Percentiles rank a stretch among this genome's conserved stretches.
Evolutionary conservation across 2,329 filamentous ascomycete species (phyloP).

Genomic region (Xylariaceae sp.): DNA sequence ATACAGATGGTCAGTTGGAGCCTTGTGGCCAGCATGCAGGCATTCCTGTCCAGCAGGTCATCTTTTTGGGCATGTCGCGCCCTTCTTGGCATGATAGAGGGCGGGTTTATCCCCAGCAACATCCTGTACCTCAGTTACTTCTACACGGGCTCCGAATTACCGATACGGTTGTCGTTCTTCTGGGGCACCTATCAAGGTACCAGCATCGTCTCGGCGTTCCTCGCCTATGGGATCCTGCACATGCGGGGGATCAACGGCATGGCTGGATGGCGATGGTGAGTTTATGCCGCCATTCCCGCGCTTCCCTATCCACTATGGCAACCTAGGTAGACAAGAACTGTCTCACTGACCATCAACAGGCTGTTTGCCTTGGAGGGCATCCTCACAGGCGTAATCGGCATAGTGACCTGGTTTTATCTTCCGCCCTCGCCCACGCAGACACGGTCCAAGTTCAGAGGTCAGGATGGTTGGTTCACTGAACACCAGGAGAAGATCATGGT

Average conservation of each 20-base stretch:
- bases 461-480: slow-evolving; percentile 44
- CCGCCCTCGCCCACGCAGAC: slow-evolving; percentile 39
- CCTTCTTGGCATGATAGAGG: slow-evolving; percentile 19
- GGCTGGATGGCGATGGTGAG: slow-evolving; percentile 35
- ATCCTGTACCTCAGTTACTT: slow-evolving; percentile 23
- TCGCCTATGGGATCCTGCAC: slow-evolving; percentile 29
- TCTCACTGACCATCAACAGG: slow-evolving; percentile 1
- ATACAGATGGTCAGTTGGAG: no score
- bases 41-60: slow-evolving; percentile 12
- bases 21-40: no score
- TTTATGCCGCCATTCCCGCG: no score
- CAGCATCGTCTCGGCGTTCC: slow-evolving; percentile 25
- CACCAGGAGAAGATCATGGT: slow-evolving; percentile 48
- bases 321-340: no score
- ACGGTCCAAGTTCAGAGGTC: slow-evolving; percentile 38
- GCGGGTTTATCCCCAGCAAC: slow-evolving; percentile 21
- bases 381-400: slow-evolving; percentile 30
- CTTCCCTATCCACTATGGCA: no score
- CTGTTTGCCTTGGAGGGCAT: no score
- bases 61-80: slow-evolving; percentile 20
- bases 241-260: slow-evolving; percentile 28
- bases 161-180: slow-evolving; percentile 30
- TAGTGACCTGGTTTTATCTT: slow-evolving; percentile 44
- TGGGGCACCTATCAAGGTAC: slow-evolving; percentile 5
- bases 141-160: slow-evolving; percentile 28